Percentiles rank a stretch among this genome's conserved stretches.
These are phyloP conservation scores for Poa annua DNA, from an alignment of 176 grass and related monocot genomes.

Conservation along the genomic window DNA sequence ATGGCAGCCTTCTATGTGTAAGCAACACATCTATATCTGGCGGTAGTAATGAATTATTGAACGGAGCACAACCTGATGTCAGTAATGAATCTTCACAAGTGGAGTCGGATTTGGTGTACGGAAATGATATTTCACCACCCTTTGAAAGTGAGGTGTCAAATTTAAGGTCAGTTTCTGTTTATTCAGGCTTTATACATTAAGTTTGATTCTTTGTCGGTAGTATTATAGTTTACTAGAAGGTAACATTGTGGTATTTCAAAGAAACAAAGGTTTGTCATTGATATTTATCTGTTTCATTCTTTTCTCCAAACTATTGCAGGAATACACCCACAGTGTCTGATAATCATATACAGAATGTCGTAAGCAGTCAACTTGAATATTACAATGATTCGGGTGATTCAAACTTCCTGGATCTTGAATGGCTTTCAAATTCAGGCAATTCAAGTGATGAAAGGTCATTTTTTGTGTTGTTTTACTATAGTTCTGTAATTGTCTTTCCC, in stretches of 20 bases:
- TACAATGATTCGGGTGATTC: slow-evolving; percentile 46
- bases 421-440: slow-evolving; percentile 53
- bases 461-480: not conserved
- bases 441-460: slow-evolving; percentile 53
- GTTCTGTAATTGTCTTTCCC: not conserved
- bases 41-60: slow-evolving; percentile 48
- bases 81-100: slow-evolving; percentile 26
- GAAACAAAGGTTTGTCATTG: slow-evolving; percentile 2
- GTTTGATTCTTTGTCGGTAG: not conserved
- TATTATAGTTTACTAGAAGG: slow-evolving; percentile 14
- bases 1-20: slow-evolving; percentile 68
- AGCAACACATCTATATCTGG: slow-evolving; percentile 51
- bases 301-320: slow-evolving; percentile 40
- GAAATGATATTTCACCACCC: slow-evolving; percentile 43
- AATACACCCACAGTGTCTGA: slow-evolving; percentile 39
- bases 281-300: slow-evolving; percentile 9
- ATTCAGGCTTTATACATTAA: slow-evolving; percentile 17
- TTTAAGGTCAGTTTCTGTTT: slow-evolving; percentile 44
- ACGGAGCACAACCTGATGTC: slow-evolving; percentile 21
- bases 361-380: slow-evolving; percentile 22
- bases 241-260: slow-evolving; percentile 9
- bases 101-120: slow-evolving; percentile 41
- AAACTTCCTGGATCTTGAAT: slow-evolving; percentile 61
- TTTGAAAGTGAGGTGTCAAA: slow-evolving; percentile 48
- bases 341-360: slow-evolving; percentile 22